Evolutionary conservation across 352 stramenopile genomes (phyloP), one percentile per base, ranked within the genome.

Genomic region (Pythium rhizo-oryzae): DNA sequence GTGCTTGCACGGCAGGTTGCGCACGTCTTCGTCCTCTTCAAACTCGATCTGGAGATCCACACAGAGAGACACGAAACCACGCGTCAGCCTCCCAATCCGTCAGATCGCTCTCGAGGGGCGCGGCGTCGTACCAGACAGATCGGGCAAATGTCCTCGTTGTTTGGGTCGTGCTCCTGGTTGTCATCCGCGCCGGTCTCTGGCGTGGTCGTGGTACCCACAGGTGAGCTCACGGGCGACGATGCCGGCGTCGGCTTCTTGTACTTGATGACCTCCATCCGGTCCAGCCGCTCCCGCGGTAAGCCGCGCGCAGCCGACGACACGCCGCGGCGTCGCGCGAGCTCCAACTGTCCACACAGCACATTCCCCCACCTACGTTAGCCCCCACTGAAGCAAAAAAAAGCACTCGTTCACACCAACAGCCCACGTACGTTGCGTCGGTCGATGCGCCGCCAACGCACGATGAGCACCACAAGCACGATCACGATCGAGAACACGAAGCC

Each of bases 1-100:
- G 69, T 98, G 92, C 39, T 84, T 84, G 74, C 92, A 98, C 2
- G 80, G 78, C 47, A 98, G 54, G 25, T 90, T 90, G 35, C 84
- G 82, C 43, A 92, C 76, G 24, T 92, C 84, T 60, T 92, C 84
- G 37, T 84, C 79, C 50, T 91, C 78, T 59, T 92, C 84, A 58
- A 92, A 92, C 30, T 91, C 84, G 30, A 92, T 85, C 84, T 92
- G 59, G 35, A 13, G 9, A 24, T 16, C 30, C n/a, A 56, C 35
- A 49, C 25, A 47, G 2, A 21, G 11, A 23, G 13, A 50, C 28
- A 16, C 37, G 19, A 56, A 25, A 8, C 43, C 28, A 33, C 28
- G 3, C 28, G 28, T 33, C 28, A 33, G 28, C 28, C 6, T 33
- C 28, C 28, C 23, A 24, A 50, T 3, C 49, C 33, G 43, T 30